These are phyloP conservation scores for Haberlea rhodopensis DNA, from an alignment of 257 asterid species.

Conservation along the genomic window DNA sequence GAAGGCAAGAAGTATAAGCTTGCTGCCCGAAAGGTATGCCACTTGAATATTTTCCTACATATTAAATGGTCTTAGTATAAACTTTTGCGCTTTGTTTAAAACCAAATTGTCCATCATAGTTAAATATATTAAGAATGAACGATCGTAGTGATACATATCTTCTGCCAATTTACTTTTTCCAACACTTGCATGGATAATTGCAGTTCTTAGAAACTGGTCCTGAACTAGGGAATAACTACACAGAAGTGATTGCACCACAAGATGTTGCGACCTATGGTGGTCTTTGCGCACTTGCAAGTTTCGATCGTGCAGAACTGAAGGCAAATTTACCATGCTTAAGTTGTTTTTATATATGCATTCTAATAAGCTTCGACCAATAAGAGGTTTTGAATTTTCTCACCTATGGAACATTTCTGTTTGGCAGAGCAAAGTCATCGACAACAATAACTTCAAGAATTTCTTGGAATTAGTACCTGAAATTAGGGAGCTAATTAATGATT, in stretches of 20 bases:
- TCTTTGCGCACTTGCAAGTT: constrained; percentile 96
- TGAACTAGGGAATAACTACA: constrained; percentile 73
- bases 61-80: neutral
- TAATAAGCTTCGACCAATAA: constrained; percentile 12
- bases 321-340: constrained; percentile 30
- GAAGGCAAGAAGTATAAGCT: constrained; percentile 83
- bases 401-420: constrained; percentile 20
- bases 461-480: constrained; percentile 94
- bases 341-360: neutral
- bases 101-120: neutral
- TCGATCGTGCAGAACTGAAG: constrained; percentile 93
- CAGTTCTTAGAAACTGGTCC: constrained; percentile 93
- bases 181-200: constrained; percentile 23
- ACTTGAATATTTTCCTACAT: constrained; percentile 9
- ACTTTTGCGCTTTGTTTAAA: neutral
- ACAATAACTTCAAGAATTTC: constrained; percentile 75
- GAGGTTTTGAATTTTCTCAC: constrained; percentile 12
- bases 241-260: constrained; percentile 87
- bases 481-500: constrained; percentile 92
- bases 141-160: neutral
- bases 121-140: neutral
- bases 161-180: constrained; percentile 18
- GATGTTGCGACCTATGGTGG: constrained; percentile 99
- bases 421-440: constrained; percentile 98
- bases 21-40: constrained; percentile 94